A percentile compares a stretch with the other conserved stretches of the same genome.
Conservation (phyloP, 441 rosid genomes). For the Populus tomentosa region DNA sequence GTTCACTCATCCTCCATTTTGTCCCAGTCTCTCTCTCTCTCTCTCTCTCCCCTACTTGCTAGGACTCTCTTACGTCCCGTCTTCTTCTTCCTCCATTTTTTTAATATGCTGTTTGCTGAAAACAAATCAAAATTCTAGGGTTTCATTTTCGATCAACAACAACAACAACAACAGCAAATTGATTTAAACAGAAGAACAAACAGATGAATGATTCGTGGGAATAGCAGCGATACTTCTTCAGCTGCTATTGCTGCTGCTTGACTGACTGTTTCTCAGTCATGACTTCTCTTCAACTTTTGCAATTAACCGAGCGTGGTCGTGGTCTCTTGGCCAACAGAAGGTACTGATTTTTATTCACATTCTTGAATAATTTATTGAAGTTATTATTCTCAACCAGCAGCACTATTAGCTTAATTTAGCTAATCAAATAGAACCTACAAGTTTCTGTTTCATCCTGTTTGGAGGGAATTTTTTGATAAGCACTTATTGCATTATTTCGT, state of each 20-base stretch:
- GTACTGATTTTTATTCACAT: constrained; percentile 30
- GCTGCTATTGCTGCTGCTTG: constrained; percentile 25
- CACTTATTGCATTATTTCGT: neutral
- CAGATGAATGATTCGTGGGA: neutral
- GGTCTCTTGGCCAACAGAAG: constrained; percentile 74
- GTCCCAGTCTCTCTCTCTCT: neutral
- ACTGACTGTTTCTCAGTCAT: constrained; percentile 41
- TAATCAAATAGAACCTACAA: neutral
- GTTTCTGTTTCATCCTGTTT: neutral
- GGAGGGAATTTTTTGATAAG: neutral
- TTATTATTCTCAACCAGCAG: neutral
- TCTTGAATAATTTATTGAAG: neutral
- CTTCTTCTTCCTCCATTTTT: neutral
- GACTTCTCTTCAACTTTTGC: constrained; percentile 95
- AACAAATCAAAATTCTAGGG: neutral
- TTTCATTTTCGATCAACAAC: neutral
- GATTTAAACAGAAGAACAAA: neutral
- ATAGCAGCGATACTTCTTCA: constrained; percentile 17
- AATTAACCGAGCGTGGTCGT: constrained; percentile 84
- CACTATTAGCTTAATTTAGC: neutral
- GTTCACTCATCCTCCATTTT: neutral
- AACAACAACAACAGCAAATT: neutral
- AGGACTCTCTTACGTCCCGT: neutral
- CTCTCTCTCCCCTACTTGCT: neutral
- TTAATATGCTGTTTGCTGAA: neutral